phyloP scores from a whole-genome alignment of 2,329 filamentous ascomycete species.

The Clonostachys byssicola region DNA sequence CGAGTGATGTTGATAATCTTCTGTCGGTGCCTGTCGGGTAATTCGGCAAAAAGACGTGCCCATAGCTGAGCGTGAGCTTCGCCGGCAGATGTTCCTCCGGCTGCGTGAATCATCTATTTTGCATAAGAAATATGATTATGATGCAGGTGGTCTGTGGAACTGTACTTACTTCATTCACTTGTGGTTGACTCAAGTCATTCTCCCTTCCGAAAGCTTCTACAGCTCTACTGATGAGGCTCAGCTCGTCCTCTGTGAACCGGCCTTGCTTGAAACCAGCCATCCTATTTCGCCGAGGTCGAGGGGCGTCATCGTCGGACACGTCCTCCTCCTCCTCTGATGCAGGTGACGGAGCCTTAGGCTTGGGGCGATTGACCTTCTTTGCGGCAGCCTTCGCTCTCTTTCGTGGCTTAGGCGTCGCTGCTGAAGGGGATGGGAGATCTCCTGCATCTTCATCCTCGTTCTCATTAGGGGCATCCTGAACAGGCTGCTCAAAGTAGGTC shows the following conservation, averaged over 20 bases:
- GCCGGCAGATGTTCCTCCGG: slow-evolving; percentile 26
- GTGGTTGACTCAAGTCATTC: slow-evolving; percentile 31
- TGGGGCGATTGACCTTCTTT: slow-evolving; percentile 9
- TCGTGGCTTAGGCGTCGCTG: slow-evolving; percentile 18
- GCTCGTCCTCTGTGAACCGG: slow-evolving; percentile 37
- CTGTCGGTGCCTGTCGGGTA: slow-evolving; percentile 44
- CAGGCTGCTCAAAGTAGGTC: slow-evolving; percentile 32
- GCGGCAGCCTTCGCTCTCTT: slow-evolving; percentile 19
- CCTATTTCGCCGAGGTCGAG: slow-evolving; percentile 12
- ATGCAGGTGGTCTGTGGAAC: slow-evolving; percentile 17
- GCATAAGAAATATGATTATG: slow-evolving; percentile 7
- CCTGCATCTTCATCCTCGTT: slow-evolving; percentile 3
- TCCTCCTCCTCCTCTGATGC: slow-evolving; percentile 10
- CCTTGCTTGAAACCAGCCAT: slow-evolving; percentile 26
- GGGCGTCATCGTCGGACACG: slow-evolving; percentile 3
- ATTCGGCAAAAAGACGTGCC: slow-evolving; percentile 38
- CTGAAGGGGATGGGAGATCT: slow-evolving; percentile 24
- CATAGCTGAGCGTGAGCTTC: slow-evolving; percentile 40
- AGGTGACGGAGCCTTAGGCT: slow-evolving; percentile 10
- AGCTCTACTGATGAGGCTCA: slow-evolving; percentile 29
- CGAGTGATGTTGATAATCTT: slow-evolving; percentile 54
- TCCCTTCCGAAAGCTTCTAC: slow-evolving; percentile 40
- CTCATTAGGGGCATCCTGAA: slow-evolving; percentile 2
- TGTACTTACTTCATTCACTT: slow-evolving; percentile 39
- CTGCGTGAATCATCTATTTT: slow-evolving; percentile 25